Conservation (phyloP, 106 monocot species). For the Platanthera guangdongensis region DNA sequence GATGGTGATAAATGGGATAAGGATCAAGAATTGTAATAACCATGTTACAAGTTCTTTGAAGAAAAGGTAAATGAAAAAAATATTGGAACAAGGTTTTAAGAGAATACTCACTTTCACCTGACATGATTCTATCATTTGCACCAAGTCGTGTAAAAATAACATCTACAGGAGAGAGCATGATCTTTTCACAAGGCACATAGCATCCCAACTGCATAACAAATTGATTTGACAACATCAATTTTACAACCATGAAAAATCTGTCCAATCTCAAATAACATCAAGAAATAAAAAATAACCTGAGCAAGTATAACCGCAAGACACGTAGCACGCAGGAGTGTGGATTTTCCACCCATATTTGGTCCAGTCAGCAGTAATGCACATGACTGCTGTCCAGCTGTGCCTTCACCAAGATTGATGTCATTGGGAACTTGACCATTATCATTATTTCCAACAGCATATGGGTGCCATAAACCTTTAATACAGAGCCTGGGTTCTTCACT, state of each 20-base stretch:
- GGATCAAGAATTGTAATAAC: too few relatives aligned
- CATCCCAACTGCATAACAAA: constrained; percentile 63
- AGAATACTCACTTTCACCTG: constrained; percentile 78
- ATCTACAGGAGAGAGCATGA: constrained; percentile 65
- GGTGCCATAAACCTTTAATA: constrained; percentile 88
- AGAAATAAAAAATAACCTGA: constrained; percentile 46
- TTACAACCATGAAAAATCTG: not conserved
- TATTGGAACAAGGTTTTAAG: too few relatives aligned
- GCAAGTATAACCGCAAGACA: constrained; percentile 85
- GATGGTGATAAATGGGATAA: too few relatives aligned
- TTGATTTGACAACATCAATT: not conserved
- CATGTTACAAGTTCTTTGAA: too few relatives aligned
- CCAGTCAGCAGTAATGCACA: constrained; percentile 79
- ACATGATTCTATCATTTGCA: constrained; percentile 90
- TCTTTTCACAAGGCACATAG: constrained; percentile 77
- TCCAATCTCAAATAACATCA: not conserved
- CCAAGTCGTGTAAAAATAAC: constrained; percentile 93
- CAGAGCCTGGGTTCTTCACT: constrained; percentile 30
- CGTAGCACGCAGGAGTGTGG: constrained; percentile 85
- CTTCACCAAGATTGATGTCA: constrained; percentile 67
- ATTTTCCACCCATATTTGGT: constrained; percentile 99
- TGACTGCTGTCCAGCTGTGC: constrained; percentile 23
- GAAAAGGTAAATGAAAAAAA: too few relatives aligned
- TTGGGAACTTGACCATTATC: constrained; percentile 67
- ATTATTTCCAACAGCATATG: constrained; percentile 67